Evolutionary conservation across 2,329 filamentous ascomycete species (phyloP), one percentile per base, ranked within the genome.

Genomic region (Cytospora mali): DNA sequence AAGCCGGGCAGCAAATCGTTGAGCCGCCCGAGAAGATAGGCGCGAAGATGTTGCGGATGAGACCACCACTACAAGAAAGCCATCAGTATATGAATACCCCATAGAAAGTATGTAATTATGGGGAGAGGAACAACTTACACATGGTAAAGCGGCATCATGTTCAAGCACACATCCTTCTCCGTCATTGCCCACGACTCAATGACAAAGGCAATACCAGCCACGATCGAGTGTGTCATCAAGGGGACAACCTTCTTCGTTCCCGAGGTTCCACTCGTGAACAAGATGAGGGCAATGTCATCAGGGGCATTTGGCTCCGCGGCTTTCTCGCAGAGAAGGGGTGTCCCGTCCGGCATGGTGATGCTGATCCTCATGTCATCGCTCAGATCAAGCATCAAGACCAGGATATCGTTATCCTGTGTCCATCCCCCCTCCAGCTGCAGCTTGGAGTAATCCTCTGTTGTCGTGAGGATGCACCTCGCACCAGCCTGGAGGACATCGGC

Each of bases 21-120:
- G 91, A 93, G 61, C 92, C 91, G 31, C 89, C 89, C 2, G 89
- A 89, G 68, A 83, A 81, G 13, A 96, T 81, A 1, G 92, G 90
- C 1, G 91, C 90, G 4, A 96, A 82, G 69, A 96, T 90, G 23
- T 86, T 92, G 65, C 92, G 93, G 16, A 96, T 82, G 2, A 96
- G 83, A n/a, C 92, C 92, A 72, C 63, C 63, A 14, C 63, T 65
- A 18, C 42, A 10, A n/a, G 16, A 6, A 35, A 2, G 25, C 1
- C 95, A 92, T 65, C 18, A 65, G 56, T 48, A 27, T 1, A 25
- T 14, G 16, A 3, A 5, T 3, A 5, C 4, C 1, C n/a, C n/a
- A n/a, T n/a, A 35, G 3, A 21, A 21, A 0, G 18, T 3, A 18
- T 2, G n/a, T n/a, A n/a, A 1, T 10, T n/a, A 2, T 4, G 6